Evolutionary conservation across 495 filamentous ascomycete species (phyloP).

Genomic region (Coniosporium apollinis): DNA sequence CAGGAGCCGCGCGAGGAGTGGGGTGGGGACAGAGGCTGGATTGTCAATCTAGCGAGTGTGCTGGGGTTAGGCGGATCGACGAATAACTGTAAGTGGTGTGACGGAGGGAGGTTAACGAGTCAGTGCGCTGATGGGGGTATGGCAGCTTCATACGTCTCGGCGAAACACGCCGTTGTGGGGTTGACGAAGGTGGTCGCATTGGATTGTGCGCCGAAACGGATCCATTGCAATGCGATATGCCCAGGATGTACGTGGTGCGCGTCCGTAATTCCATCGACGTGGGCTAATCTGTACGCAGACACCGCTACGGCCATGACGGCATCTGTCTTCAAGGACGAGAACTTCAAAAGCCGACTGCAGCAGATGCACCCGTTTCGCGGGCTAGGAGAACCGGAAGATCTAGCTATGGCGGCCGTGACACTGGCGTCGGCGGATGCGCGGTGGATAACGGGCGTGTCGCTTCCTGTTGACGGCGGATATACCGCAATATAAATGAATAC

Average conservation of each 20-base stretch:
- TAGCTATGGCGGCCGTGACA: conserved; percentile 13
- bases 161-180: conserved; percentile 11
- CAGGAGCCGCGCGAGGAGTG: conserved; percentile 26
- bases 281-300: conserved; percentile 1
- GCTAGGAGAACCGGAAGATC: conserved; percentile 11
- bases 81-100: not conserved
- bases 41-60: conserved; percentile 35
- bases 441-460: conserved; percentile 5
- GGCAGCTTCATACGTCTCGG: conserved; percentile 3
- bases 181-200: conserved; percentile 15
- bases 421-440: conserved; percentile 13
- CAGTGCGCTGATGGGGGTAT: too few species aligned
- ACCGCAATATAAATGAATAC: conserved; percentile 4
- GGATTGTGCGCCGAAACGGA: conserved; percentile 8
- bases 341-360: not conserved
- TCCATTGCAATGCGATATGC: conserved; percentile 7
- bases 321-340: not conserved
- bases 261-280: not conserved
- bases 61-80: conserved; percentile 23
- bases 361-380: conserved; percentile 6
- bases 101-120: too few species aligned
- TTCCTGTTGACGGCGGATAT: conserved; percentile 10
- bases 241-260: conserved; percentile 3
- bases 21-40: conserved; percentile 36
- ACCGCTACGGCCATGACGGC: conserved; percentile 9